Evolutionary conservation across 345 rosid genomes (phyloP).

Genomic region (Luvunga scandens): DNA sequence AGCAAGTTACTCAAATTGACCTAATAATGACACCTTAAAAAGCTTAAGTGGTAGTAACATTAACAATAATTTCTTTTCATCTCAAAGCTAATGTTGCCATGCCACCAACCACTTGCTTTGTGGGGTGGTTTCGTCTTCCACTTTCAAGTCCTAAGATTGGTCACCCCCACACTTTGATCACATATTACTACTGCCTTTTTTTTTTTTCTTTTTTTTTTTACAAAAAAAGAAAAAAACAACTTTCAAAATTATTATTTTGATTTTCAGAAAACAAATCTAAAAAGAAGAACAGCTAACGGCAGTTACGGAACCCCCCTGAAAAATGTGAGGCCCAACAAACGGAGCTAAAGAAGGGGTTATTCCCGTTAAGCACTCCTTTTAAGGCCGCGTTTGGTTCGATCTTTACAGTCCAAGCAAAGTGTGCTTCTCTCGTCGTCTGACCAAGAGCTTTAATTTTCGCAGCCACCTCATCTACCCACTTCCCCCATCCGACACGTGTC

Average conservation of each 20-base stretch:
- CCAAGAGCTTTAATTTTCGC: background rate
- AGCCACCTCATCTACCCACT: conserved; percentile 15
- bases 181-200: background rate
- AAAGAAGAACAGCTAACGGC: background rate
- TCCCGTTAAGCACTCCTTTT: conserved; percentile 16
- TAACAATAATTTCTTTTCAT: background rate
- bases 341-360: background rate
- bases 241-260: background rate
- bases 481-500: conserved; percentile 34
- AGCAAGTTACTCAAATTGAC: conserved; percentile 2
- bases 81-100: conserved; percentile 18
- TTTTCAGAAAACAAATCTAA: background rate
- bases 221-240: background rate
- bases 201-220: background rate
- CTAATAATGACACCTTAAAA: conserved; percentile 1
- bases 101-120: conserved; percentile 21
- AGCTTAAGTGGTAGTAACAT: background rate
- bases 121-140: conserved; percentile 33
- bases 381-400: background rate
- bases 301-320: conserved; percentile 22
- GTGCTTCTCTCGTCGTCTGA: conserved; percentile 4
- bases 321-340: background rate
- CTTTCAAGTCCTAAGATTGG: conserved; percentile 29
- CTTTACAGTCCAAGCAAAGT: background rate
- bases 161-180: background rate